A percentile compares a stretch with the other conserved stretches of the same genome.
phyloP scores from a whole-genome alignment of 192 early-diverging fungal genomes.

The Rhizoclosmatium sp. region DNA sequence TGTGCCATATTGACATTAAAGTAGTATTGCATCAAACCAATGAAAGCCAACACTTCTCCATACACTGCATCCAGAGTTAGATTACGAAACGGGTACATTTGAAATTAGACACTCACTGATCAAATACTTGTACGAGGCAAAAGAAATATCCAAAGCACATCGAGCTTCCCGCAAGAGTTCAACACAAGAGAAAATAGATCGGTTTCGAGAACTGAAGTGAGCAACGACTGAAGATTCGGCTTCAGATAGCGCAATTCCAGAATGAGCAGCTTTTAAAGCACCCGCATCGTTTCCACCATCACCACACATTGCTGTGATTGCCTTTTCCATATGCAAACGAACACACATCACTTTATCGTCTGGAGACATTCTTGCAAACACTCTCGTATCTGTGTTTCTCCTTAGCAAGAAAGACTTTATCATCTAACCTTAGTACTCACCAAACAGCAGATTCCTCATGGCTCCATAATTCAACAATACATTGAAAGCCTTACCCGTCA shows the following conservation, averaged over 20 bases:
- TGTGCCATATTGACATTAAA: conserved; percentile 78
- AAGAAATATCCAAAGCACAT: conserved; percentile 74
- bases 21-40: conserved; percentile 75
- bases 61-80: conserved; percentile 48
- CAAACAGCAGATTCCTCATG: conserved; percentile 65
- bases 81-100: too few species aligned
- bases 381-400: conserved; percentile 60
- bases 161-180: conserved; percentile 77
- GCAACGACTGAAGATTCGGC: conserved; percentile 85
- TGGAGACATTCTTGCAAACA: conserved; percentile 84
- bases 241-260: conserved; percentile 81
- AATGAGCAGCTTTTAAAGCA: conserved; percentile 81
- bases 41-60: conserved; percentile 74
- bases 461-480: conserved; percentile 45
- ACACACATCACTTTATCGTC: conserved; percentile 79
- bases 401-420: background rate
- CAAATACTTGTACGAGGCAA: conserved; percentile 79
- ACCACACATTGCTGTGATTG: conserved; percentile 86
- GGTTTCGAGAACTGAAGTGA: conserved; percentile 75
- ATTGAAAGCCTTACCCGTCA: conserved; percentile 76
- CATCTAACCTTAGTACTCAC: conserved; percentile 22
- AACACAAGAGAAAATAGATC: conserved; percentile 73
- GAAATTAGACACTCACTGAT: conserved; percentile 16
- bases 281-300: conserved; percentile 90
- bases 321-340: conserved; percentile 78